Conservation (phyloP, 1,284 basidiomycete genomes). For the Irpex lacteus region DNA sequence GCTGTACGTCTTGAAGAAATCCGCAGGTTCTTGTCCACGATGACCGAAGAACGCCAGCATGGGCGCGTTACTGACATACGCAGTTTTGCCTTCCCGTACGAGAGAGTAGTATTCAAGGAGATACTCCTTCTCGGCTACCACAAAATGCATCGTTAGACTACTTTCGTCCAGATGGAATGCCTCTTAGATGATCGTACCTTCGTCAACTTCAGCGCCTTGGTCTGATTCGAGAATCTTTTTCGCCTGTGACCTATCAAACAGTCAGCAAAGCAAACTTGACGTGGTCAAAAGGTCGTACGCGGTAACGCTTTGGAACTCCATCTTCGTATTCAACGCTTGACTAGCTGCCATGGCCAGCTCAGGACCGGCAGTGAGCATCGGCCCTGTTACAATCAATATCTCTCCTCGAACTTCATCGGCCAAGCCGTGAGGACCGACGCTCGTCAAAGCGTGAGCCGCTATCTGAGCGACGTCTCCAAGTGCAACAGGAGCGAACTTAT, state of each 20-base stretch:
- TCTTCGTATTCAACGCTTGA: slow-evolving; percentile 20
- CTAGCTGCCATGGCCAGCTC: slow-evolving; percentile 20
- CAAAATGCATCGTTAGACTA: neutral
- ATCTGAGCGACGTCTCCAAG: slow-evolving; percentile 22
- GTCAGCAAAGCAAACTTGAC: neutral
- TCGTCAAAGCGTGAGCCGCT: slow-evolving; percentile 18
- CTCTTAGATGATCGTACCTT: slow-evolving; percentile 15
- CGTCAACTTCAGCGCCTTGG: slow-evolving; percentile 21
- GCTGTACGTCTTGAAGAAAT: slow-evolving; percentile 24
- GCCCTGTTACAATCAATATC: slow-evolving; percentile 20
- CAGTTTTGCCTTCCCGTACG: slow-evolving; percentile 25
- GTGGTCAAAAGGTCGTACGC: slow-evolving; percentile 8
- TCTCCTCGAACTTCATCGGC: slow-evolving; percentile 21
- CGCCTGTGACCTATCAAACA: slow-evolving; percentile 12
- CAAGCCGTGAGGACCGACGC: slow-evolving; percentile 21
- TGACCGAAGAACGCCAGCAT: slow-evolving; percentile 19
- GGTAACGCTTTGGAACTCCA: slow-evolving; percentile 22
- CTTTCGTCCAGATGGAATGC: too few species aligned
- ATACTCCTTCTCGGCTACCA: slow-evolving; percentile 20
- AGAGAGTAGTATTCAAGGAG: slow-evolving; percentile 25
- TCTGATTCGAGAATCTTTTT: slow-evolving; percentile 19
- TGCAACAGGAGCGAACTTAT: slow-evolving; percentile 24
- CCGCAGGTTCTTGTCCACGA: slow-evolving; percentile 19
- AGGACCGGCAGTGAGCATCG: slow-evolving; percentile 12
- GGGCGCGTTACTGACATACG: slow-evolving; percentile 21